Evolutionary conservation across 2,329 filamentous ascomycete genomes (phyloP).

Genomic region (Aspergillus sergii): DNA sequence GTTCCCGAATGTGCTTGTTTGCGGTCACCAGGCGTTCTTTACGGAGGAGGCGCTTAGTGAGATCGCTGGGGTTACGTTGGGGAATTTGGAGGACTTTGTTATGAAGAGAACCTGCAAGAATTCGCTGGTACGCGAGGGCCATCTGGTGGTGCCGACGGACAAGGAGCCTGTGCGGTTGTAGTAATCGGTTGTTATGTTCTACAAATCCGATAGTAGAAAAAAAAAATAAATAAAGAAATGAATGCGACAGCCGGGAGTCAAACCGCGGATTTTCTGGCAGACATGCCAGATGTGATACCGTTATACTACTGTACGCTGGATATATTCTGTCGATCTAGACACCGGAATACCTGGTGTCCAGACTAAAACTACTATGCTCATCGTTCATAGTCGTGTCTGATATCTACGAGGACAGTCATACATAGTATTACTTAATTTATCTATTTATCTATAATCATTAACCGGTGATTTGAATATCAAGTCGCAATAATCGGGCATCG

Average conservation of each 20-base stretch:
- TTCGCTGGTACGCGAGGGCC: slow-evolving; percentile 32
- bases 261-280: no score
- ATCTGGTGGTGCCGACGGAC: slow-evolving; percentile 27
- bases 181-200: no score
- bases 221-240: no score
- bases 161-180: slow-evolving; percentile 35
- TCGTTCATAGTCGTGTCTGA: not conserved
- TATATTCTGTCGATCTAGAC: not conserved
- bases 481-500: slow-evolving; percentile 10
- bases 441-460: not conserved
- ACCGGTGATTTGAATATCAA: not conserved
- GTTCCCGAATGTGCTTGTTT: slow-evolving; percentile 68
- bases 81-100: slow-evolving; percentile 53
- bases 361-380: no score
- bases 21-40: slow-evolving; percentile 71
- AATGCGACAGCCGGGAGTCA: no score
- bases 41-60: slow-evolving; percentile 66
- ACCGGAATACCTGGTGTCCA: not conserved
- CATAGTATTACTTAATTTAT: not conserved
- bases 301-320: no score
- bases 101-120: slow-evolving; percentile 29
- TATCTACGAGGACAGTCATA: not conserved
- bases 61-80: slow-evolving; percentile 63
- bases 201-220: no score
- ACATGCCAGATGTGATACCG: no score